phyloP scores from a whole-genome alignment of 2,329 filamentous ascomycete species.

The Tolypocladium ovalisporum region DNA sequence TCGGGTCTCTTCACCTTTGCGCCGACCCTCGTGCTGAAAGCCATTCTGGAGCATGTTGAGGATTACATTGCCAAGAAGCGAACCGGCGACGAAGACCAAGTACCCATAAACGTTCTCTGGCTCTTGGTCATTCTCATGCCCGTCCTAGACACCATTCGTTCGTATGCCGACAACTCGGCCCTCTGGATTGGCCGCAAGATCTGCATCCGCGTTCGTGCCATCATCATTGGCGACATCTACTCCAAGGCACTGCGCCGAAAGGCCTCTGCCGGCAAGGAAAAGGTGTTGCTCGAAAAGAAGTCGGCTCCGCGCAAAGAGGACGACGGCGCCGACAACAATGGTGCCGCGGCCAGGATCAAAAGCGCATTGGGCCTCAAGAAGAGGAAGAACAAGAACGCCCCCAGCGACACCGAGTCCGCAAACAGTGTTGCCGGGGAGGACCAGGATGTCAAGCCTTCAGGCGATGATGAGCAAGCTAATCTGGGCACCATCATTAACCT shows the following conservation, averaged over 20 bases:
- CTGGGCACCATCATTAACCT: slow-evolving; percentile 98
- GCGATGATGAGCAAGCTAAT: slow-evolving; percentile 66
- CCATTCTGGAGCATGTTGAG: slow-evolving; percentile 92
- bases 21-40: slow-evolving; percentile 81
- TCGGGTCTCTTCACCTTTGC: slow-evolving; percentile 80
- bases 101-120: slow-evolving; percentile 84
- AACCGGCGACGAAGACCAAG: slow-evolving; percentile 25
- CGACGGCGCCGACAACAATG: slow-evolving; percentile 21
- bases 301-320: slow-evolving; percentile 24
- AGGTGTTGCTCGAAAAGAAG: slow-evolving; percentile 51
- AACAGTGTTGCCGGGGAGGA: slow-evolving; percentile 23
- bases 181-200: slow-evolving; percentile 92
- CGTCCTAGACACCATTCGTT: slow-evolving; percentile 69
- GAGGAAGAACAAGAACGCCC: slow-evolving; percentile 34
- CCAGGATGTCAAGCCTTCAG: slow-evolving; percentile 22
- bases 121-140: slow-evolving; percentile 89
- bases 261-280: slow-evolving; percentile 68
- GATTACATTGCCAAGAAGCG: slow-evolving; percentile 28
- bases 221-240: slow-evolving; percentile 96
- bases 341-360: slow-evolving; percentile 39
- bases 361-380: slow-evolving; percentile 51
- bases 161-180: slow-evolving; percentile 73
- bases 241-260: slow-evolving; percentile 89
- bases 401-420: slow-evolving; percentile 21
- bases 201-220: slow-evolving; percentile 83